Base-by-base conservation (phyloP, 805 yeast species). In the Metschnikowia santaceciliae region DNA sequence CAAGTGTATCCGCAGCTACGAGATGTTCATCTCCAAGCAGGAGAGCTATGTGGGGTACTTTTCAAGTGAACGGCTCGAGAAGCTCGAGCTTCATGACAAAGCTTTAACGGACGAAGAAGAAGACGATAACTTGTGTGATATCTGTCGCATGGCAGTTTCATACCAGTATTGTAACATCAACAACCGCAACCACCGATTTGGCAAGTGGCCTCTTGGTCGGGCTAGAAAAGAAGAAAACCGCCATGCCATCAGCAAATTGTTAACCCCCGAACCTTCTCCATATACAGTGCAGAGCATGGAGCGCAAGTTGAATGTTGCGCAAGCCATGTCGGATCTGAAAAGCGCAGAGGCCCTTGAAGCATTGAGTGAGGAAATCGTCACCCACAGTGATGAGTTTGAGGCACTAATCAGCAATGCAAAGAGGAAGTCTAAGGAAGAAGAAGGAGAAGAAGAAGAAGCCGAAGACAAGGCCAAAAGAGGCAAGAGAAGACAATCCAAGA, bases 81-180 rank as follows among this genome's bases (percentile, higher is more conserved):
- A 35, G 33, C 46, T 48, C n/a, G 36, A 46, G n/a, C 10, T 36
- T 10, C 20, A 30, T 22, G 40, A 35, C 6, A 7, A 13, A 8
- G 5, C 30, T 20, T 7, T 22, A 6, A 26, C 26, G 14, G 35
- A 22, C 8, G 54, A 59, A 2, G 78, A 73, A 10, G 74, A 69
- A 2, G 72, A 69, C 19, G 83, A 80, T 47, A 67, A 65, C 19
- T 63, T 79, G 32, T 81, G 85, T 61, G 73, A 66, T 39, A 65
- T 69, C 23, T 81, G 85, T 58, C 73, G 77, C 49, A 73, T 83
- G 3, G 69, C 70, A 49, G 70, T 79, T 17, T 72, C 77, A 17
- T 77, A 75, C 58, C 74, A 74, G 50, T 80, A 80, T 70, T 65
- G 78, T 52, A 70, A 72, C 37, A 61, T 77, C 38, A 72, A 68